These are phyloP conservation scores for Tilletiaria anomala DNA, from an alignment of 1,284 basidiomycete species.

Conservation along the genomic window DNA sequence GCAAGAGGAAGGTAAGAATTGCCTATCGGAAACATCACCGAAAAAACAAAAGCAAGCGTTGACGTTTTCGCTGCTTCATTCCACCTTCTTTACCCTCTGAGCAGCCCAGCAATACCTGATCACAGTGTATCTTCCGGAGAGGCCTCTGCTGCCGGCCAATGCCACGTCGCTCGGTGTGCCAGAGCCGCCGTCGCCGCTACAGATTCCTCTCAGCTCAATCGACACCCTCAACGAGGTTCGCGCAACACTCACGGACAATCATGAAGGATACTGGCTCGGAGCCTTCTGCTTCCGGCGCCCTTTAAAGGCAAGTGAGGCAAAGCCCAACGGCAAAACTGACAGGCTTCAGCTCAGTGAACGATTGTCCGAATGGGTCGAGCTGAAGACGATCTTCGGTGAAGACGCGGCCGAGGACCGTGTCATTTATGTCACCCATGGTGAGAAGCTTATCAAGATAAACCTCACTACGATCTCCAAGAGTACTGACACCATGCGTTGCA, in stretches of 20 bases:
- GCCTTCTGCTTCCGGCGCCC: slow-evolving; percentile 33
- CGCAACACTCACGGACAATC: slow-evolving; percentile 33
- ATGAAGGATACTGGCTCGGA: slow-evolving; percentile 39
- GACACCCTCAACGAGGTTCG: slow-evolving; percentile 38
- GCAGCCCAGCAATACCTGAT: no score
- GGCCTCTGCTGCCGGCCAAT: slow-evolving; percentile 29
- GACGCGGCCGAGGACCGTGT: slow-evolving; percentile 22
- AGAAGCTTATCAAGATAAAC: background rate
- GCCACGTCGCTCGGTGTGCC: slow-evolving; percentile 24
- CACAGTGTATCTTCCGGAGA: slow-evolving; percentile 26
- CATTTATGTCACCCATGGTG: slow-evolving; percentile 27
- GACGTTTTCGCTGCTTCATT: no score
- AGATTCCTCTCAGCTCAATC: slow-evolving; percentile 29
- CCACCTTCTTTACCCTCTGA: no score
- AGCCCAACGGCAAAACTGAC: slow-evolving; percentile 4
- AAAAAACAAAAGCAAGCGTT: no score
- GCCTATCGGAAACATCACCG: no score
- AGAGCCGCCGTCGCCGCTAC: slow-evolving; percentile 30
- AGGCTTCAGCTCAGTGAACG: slow-evolving; percentile 13
- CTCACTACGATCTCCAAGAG: background rate
- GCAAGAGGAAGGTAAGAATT: no score
- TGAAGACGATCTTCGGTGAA: slow-evolving; percentile 27
- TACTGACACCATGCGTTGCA: background rate
- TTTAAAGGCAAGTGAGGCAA: slow-evolving; percentile 2
- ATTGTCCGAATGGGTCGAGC: slow-evolving; percentile 32